phyloP scores from a whole-genome alignment of 192 early-diverging fungal genomes.

The Rhizophlyctis rosea region DNA sequence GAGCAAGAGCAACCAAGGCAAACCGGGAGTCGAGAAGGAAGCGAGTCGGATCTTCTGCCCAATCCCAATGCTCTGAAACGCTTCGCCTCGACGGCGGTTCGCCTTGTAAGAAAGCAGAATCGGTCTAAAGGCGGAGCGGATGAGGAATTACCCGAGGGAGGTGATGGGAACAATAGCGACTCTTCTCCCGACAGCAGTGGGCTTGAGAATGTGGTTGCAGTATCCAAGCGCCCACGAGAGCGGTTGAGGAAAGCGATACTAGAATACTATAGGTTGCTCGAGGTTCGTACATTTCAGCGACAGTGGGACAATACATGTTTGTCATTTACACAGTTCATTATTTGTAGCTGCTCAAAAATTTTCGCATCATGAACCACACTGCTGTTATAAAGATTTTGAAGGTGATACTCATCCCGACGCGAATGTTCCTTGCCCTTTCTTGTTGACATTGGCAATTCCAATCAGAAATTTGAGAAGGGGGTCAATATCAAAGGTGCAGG shows the following conservation, averaged over 20 bases:
- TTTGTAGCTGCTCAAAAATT: constrained; percentile 34
- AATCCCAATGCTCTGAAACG: too few relatives aligned
- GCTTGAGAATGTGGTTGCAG: constrained; percentile 16
- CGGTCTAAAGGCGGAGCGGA: too few relatives aligned
- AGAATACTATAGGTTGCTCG: constrained; percentile 29
- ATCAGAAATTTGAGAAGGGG: constrained; percentile 7
- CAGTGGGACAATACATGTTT: too few relatives aligned
- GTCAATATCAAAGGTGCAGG: neutral
- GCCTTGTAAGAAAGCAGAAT: too few relatives aligned
- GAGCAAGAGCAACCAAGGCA: too few relatives aligned
- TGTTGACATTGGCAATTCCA: too few relatives aligned
- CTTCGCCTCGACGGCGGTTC: too few relatives aligned
- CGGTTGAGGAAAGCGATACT: constrained; percentile 29
- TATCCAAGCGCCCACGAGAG: constrained; percentile 19
- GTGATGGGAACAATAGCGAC: neutral
- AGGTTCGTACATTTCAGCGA: neutral
- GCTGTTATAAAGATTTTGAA: constrained; percentile 40
- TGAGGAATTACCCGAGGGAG: too few relatives aligned
- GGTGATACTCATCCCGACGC: constrained; percentile 5
- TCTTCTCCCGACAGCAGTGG: neutral
- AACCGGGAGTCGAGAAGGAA: too few relatives aligned
- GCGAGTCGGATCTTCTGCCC: constrained; percentile 4
- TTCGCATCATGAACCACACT: constrained; percentile 38
- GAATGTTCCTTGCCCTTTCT: neutral
- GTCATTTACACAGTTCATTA: neutral